Base-by-base conservation (phyloP, 495 filamentous ascomycete genomes). In the Mytilinidion resinicola region DNA sequence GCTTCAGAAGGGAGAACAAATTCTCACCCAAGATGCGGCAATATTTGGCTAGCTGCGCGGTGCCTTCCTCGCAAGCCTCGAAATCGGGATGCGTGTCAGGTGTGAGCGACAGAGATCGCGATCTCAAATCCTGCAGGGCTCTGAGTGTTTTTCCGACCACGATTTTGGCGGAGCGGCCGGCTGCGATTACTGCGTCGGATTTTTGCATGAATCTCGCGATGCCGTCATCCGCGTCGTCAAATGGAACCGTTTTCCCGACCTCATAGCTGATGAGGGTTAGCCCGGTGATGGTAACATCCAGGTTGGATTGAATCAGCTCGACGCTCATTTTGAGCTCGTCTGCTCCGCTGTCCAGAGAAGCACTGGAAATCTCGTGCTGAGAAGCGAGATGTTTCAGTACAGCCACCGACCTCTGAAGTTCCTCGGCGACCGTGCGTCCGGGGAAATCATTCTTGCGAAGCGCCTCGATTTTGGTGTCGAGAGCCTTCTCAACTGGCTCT, bases 381-480 rank as follows among this genome's bases (percentile, higher is more conserved):
- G 92, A 88, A 4, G 84, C 85, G 1, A 97, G 80, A 69, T 97
- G 91, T 3, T 80, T 78, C 77, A 96, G 85, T 36, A 97, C 77
- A 54, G 90, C 86, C 58, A 96, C 90, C 1, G 87, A 80, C 56
- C 78, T 74, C 46, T 93, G 85, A 37, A 97, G 73, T 67, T 96
- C 90, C 6, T 80, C 78, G 1, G 83, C 85, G 66, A 90, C 88
- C 53, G 89, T 85, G 65, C 85, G 83, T 73, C 87, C 84, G 67
- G 90, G 89, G n/a, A 97, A 69, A 54, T 96, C 91, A 62, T 96
- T 90, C 51, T 83, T 83, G 59, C 88, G 84, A 49, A 96, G 67
- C 2, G 78, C 80, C 41, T 96, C 91, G 60, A 97, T 85, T 85
- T 91, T 96, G 33, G 81, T 82, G 64, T 96, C 95, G 39, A 97